Evolutionary conservation across 305 asterid genomes (phyloP), one percentile per base, ranked within the genome.

Genomic region (Solanum hybrid): DNA sequence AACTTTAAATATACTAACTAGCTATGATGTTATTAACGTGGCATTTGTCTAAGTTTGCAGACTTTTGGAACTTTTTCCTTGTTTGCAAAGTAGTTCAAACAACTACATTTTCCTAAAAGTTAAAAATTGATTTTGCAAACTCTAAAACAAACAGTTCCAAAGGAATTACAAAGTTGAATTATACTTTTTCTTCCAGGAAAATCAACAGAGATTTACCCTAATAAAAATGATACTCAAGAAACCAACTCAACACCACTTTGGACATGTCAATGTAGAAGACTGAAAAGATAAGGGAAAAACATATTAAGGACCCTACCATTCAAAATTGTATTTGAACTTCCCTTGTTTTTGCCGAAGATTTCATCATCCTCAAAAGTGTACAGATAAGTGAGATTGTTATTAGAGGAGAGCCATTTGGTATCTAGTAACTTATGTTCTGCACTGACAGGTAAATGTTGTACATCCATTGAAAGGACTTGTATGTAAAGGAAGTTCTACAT

Each of bases 221-320:
- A 13, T 40, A 81, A 81, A 42, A 81, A 81, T 26, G 69, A 81
- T 40, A 81, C 36, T 26, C 86, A 81, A 81, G 86, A 40, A 40
- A 81, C 86, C 69, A 81, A 81, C 86, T 39, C 69, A 40, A 81
- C 36, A 12, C 37, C 69, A 13, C 86, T 24, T 81, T 40, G 36
- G 69, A 81, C 14, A 42, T 81, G 67, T 81, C 13, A 81, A 40
- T 26, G 11, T 14, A 24, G 86, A 81, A 81, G 69, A 35, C 86
- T 7, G 67, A 81, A 91, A 36, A 88, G 88, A 90, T 71, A 88
- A 91, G 85, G 79, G 61, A 46, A 89, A 87, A 28, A 73, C 29
- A 86, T 74, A 88, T 40, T 73, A 88, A 76, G 51, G 42, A 88
- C 42, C 91, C 90, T 92, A 95, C 97, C 95, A 86, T 92, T 91